A percentile compares a stretch with the other conserved stretches of the same genome.
These are phyloP conservation scores for Akanthomyces uredinophilus DNA, from an alignment of 2,329 filamentous ascomycete species.

Conservation along the genomic window DNA sequence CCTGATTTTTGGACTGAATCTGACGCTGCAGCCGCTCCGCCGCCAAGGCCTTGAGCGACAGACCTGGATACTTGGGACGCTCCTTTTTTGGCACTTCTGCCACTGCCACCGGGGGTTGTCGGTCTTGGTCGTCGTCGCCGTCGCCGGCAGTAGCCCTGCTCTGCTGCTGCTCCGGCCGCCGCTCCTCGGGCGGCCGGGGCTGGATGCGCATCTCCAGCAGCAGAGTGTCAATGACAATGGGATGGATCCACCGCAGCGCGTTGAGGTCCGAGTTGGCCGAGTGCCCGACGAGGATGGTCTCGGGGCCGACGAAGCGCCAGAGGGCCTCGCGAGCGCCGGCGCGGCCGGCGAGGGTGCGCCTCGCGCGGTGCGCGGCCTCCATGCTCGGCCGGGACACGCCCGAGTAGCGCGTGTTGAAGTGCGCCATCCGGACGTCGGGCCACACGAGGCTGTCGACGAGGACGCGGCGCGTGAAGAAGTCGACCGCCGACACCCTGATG, in stretches of 20 bases:
- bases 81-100: constrained; percentile 13
- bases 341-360: constrained; percentile 35
- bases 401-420: constrained; percentile 47
- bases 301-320: constrained; percentile 38
- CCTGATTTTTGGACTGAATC: constrained; percentile 33
- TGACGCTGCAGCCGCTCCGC: constrained; percentile 31
- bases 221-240: constrained; percentile 40
- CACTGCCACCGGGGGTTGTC: neutral
- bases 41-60: constrained; percentile 37
- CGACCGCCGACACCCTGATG: constrained; percentile 46
- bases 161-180: constrained; percentile 12
- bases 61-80: constrained; percentile 18
- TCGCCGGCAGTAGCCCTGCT: neutral
- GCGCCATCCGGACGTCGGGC: constrained; percentile 39
- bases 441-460: constrained; percentile 48
- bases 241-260: constrained; percentile 44
- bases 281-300: constrained; percentile 47
- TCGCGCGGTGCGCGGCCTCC: constrained; percentile 26
- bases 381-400: constrained; percentile 41
- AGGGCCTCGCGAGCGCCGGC: constrained; percentile 37
- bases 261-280: constrained; percentile 37
- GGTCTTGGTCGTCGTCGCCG: neutral
- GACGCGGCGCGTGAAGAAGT: constrained; percentile 44
- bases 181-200: constrained; percentile 14
- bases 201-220: constrained; percentile 26